Evolutionary conservation across 768 basidiomycete species (phyloP), one percentile per base, ranked within the genome.

Genomic region (Cubamyces sp.): DNA sequence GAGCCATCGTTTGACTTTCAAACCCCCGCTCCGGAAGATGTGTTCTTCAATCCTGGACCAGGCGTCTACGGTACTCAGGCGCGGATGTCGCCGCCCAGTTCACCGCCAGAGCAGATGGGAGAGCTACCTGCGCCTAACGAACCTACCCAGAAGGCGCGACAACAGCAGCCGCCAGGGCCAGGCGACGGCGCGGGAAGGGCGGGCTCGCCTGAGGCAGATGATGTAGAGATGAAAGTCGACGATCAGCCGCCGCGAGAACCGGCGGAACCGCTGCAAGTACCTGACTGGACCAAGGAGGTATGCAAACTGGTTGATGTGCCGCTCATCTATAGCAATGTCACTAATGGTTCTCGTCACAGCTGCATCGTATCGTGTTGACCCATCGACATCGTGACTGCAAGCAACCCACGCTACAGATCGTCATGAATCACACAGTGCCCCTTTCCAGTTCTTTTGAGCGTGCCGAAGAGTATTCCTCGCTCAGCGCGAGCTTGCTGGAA

Each of bases 251-350:
- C 15, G 12, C 48, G 2, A 26, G 53, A 78, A 18, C 68, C 70
- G 9, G 64, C 79, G n/a, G 75, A 77, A 42, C 75, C 57, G 1
- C 5, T 64, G 3, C 49, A 50, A 15, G 25, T 76, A 51, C 74
- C 81, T 14, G 82, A 84, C 62, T 84, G 84, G 83, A 81, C 77
- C 60, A 75, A 77, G 18, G 82, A 87, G 78, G 89, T 90, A 70
- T 21, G 74, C 71, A 8, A 65, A 23, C 7, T 9, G 8, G 11
- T 21, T 15, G 1, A 30, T 28, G 1, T 11, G 11, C 9, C 34
- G 34, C n/a, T 9, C 28, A 39, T 37, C 19, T 25, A 16, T 26
- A 0, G 8, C 1, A 23, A 14, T 8, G 23, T 16, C 15, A 15
- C 41, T 46, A 26, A 49, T 34, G 30, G 18, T 16, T 0, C 21